Base-by-base conservation (phyloP, 2,329 filamentous ascomycete genomes). In the Colletotrichum tropicicola region DNA sequence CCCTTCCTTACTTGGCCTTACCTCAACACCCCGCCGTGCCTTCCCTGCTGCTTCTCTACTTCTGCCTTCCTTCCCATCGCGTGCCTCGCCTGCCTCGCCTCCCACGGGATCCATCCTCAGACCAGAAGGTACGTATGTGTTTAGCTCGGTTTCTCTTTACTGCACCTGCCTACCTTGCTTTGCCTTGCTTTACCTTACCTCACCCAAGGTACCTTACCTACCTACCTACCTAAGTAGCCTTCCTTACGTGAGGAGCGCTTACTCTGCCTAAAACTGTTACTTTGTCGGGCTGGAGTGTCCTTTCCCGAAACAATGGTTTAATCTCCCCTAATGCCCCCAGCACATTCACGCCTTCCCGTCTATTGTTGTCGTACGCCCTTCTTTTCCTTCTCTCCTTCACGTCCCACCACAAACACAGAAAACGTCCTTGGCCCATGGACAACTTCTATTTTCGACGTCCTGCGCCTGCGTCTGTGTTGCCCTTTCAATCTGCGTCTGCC, bases 291-390 rank as follows among this genome's bases (percentile, higher is more conserved):
- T 25, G 15, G 13, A 56, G 15, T 41, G 17, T n/a, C 12, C 25
- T 41, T 44, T 10, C 59, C 59, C 35, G 35, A 58, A 62, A 51
- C 59, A 44, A 49, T 47, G 23, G 54, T 35, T 45, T 63, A 30
- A 59, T 47, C 43, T 35, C 37, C 45, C 45, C 39, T 21, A 13
- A 28, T 32, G 28, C 44, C 44, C 45, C 37, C 27, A 35, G 12
- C 13, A 15, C 27, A 35, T 15, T 8, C 21, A 12, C 30, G n/a
- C 25, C 28, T 27, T 43, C 12, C 21, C 23, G 21, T 41, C 21
- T 35, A 9, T 41, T 27, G 41, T 56, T 25, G n/a, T 15, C 17
- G 19, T 37, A 7, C 41, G 15, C 41, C 15, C n/a, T 13, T 28
- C 32, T 54, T 17, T n/a, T 12, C 13, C 13, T 21, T 25, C 5